Evolutionary conservation across 164 flowering plant species (phyloP), one percentile per base, ranked within the genome.

Genomic region (Vitis rotundifolia): DNA sequence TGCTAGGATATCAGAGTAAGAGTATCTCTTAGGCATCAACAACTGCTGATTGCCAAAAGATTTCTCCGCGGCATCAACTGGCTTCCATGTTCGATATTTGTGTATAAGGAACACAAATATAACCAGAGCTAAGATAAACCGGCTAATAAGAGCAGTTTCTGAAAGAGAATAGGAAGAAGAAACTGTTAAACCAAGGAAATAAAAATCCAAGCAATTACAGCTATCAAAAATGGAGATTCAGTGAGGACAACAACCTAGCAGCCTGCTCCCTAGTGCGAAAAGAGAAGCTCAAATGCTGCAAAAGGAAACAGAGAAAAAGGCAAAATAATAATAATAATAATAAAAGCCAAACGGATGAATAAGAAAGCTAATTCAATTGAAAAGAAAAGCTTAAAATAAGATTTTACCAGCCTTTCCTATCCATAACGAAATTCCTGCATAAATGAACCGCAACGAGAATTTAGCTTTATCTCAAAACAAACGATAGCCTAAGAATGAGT

Each of bases 51-150:
- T 58, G 47, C 11, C 13, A 22, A 12, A 18, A 58, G 68, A 12
- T 10, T 64, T 49, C 53, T 74, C 68, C 48, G 0, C 12, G 8
- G 12, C 55, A 10, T 44, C 62, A 13, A 1, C 50, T 19, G 71
- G 8, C 19, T 63, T 73, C 49, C 12, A 9, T 50, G 53, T 54
- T 28, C 8, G 60, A 18, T 44, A 71, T 19, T 61, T 67, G 57
- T 67, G 62, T n/a, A 63, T 52, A 26, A 71, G 59, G 68, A 71
- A 70, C 28, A 9, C 71, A 26, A 75, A 0, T n/a, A 71, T 2
- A 28, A 57, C 26, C 26, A 22, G 26, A 22, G 26, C 26, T 22
- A 22, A 22, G 26, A 22, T 22, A 22, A 22, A 22, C 26, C 26
- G 26, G 26, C 26, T 22, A 22, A 22, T 22, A 22, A 22, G 26